Percentiles rank a stretch among this genome's conserved stretches.
Conservation (phyloP, 2,329 filamentous ascomycete genomes). For the Paraphoma sp. region DNA sequence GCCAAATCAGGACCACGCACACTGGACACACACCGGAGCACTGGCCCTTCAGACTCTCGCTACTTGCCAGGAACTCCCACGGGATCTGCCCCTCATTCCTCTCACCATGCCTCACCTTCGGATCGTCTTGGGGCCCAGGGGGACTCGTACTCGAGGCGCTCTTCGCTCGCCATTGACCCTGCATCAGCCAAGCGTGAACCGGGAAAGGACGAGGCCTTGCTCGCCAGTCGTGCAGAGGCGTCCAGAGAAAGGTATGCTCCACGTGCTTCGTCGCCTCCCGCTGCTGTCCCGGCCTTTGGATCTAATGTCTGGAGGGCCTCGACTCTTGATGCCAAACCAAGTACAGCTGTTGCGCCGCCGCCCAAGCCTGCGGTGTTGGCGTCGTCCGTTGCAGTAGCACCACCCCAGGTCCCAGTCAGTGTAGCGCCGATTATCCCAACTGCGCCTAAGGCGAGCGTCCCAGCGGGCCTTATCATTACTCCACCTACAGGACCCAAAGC, state of each 20-base stretch:
- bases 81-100: constrained; percentile 39
- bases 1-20: constrained; percentile 37
- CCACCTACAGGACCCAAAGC: constrained; percentile 53
- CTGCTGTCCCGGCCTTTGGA: constrained; percentile 64
- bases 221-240: constrained; percentile 54
- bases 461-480: constrained; percentile 41
- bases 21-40: constrained; percentile 40
- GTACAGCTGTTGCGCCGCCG: constrained; percentile 25
- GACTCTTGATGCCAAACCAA: constrained; percentile 42
- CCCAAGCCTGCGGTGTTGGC: constrained; percentile 34
- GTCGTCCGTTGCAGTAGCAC: constrained; percentile 25
- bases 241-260: constrained; percentile 55
- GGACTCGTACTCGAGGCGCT: constrained; percentile 45
- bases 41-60: constrained; percentile 35
- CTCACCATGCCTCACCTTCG: constrained; percentile 39
- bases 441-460: constrained; percentile 44
- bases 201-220: constrained; percentile 53
- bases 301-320: constrained; percentile 54
- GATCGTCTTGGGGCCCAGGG: constrained; percentile 40
- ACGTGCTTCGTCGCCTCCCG: constrained; percentile 59
- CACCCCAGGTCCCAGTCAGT: constrained; percentile 21
- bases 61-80: constrained; percentile 43
- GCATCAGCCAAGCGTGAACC: constrained; percentile 47
- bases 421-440: constrained; percentile 19
- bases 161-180: constrained; percentile 45